Evolutionary conservation across 2,329 filamentous ascomycete species (phyloP).

Genomic region (Nothophaeocryptopus gaeumannii): DNA sequence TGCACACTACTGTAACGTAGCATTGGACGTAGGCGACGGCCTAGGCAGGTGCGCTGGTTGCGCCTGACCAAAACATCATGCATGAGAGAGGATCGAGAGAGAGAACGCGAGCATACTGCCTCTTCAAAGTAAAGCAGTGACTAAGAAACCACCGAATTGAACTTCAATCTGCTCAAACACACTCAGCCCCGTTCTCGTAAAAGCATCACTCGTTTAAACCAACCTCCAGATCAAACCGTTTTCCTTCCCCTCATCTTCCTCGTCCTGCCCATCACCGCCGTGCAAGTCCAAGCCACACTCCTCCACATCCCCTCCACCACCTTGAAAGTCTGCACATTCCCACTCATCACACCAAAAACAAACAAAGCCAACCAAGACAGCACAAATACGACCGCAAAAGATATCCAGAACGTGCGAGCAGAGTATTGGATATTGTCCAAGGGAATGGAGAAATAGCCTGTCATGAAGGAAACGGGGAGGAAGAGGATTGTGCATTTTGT

Average conservation of each 20-base stretch:
- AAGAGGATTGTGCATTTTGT: conserved; percentile 75
- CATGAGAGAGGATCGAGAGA: too few species aligned
- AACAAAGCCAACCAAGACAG: conserved; percentile 59
- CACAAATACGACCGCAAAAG: conserved; percentile 62
- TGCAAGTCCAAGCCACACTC: conserved; percentile 10
- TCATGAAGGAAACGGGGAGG: conserved; percentile 66
- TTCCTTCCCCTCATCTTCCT: conserved; percentile 5
- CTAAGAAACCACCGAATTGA: too few species aligned
- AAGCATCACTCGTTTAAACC: too few species aligned
- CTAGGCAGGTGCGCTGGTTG: too few species aligned
- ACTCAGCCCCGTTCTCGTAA: too few species aligned
- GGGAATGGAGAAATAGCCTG: conserved; percentile 69
- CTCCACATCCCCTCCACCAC: conserved; percentile 18
- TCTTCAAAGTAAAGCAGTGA: too few species aligned
- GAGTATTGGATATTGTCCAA: conserved; percentile 61
- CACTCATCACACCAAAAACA: conserved; percentile 56
- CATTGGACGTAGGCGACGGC: too few species aligned
- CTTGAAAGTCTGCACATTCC: conserved; percentile 49
- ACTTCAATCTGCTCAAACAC: too few species aligned
- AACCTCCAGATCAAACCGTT: too few species aligned
- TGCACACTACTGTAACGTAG: too few species aligned
- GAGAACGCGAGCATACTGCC: too few species aligned
- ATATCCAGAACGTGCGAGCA: conserved; percentile 63
- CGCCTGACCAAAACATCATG: too few species aligned
- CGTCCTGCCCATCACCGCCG: conserved; percentile 5